Conservation (phyloP, 306 rosid genomes). For the Malus fusca region DNA sequence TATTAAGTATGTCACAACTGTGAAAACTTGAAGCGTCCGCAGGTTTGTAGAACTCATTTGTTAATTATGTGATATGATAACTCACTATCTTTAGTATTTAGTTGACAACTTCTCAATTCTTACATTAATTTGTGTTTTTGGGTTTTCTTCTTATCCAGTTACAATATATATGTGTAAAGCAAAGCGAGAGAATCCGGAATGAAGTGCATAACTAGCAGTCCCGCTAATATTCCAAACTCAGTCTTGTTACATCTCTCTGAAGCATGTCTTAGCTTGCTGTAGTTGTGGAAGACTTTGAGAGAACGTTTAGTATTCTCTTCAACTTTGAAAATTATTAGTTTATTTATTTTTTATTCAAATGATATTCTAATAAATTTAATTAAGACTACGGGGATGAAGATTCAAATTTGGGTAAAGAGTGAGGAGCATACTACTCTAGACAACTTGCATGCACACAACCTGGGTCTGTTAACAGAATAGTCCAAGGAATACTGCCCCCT, state of each 20-base stretch:
- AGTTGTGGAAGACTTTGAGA: not conserved
- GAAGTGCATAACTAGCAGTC: not conserved
- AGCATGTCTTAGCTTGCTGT: not conserved
- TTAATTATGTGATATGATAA: not conserved
- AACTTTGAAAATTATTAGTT: not conserved
- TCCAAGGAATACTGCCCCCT: not conserved
- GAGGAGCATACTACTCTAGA: not conserved
- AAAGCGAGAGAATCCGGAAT: not conserved
- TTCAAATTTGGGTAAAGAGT: not conserved
- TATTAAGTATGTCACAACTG: slow-evolving; percentile 43
- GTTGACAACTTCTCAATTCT: not conserved
- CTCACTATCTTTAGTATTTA: not conserved
- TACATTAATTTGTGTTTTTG: not conserved
- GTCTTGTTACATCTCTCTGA: not conserved
- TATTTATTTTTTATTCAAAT: not conserved
- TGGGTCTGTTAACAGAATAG: not conserved
- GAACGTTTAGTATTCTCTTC: not conserved
- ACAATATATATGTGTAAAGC: not conserved
- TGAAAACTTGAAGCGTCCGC: slow-evolving; percentile 25
- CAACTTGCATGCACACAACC: not conserved
- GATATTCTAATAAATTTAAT: too few relatives aligned
- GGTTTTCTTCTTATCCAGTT: not conserved
- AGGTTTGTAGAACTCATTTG: not conserved
- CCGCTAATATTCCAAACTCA: not conserved
- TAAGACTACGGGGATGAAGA: too few relatives aligned